phyloP scores from a whole-genome alignment of 805 yeast species.

The Ogataea paradorogensis region DNA sequence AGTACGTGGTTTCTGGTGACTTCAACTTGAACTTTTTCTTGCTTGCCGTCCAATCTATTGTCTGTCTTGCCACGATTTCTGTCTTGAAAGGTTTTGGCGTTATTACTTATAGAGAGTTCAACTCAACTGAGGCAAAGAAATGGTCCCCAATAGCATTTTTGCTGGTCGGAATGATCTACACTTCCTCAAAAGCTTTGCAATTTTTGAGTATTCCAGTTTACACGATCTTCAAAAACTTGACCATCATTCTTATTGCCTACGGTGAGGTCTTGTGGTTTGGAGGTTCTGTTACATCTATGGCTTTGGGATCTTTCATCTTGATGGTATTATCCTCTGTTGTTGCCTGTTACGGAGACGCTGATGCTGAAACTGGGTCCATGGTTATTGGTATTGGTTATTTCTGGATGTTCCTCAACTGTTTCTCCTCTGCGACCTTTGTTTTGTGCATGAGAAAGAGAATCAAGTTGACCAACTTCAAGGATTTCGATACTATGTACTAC shows the following conservation, averaged over 20 bases:
- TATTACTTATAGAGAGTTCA: conserved; percentile 83
- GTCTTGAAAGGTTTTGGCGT: conserved; percentile 70
- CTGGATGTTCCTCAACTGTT: conserved; percentile 96
- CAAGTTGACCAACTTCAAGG: conserved; percentile 94
- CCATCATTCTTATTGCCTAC: conserved; percentile 94
- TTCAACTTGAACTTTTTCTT: conserved; percentile 84
- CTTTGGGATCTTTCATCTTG: conserved; percentile 79
- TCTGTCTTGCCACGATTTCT: conserved; percentile 73
- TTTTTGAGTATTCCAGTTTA: conserved; percentile 90
- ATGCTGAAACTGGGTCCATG: conserved; percentile 37
- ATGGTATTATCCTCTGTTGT: conserved; percentile 96
- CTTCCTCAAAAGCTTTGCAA: conserved; percentile 92
- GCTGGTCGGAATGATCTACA: conserved; percentile 91
- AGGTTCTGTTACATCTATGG: conserved; percentile 86
- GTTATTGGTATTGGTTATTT: conserved; percentile 74
- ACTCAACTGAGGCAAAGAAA: conserved; percentile 84
- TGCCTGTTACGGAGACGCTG: conserved; percentile 79
- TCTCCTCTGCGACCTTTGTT: conserved; percentile 91
- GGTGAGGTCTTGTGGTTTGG: conserved; percentile 99
- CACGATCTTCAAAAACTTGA: conserved; percentile 96
- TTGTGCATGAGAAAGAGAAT: conserved; percentile 96
- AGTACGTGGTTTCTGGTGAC: conserved; percentile 79
- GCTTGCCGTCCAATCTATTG: conserved; percentile 83
- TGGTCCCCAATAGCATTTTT: conserved; percentile 93
- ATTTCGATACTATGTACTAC: conserved; percentile 97